phyloP scores from a whole-genome alignment of 495 filamentous ascomycete species.

The Penicillium paxilli region DNA sequence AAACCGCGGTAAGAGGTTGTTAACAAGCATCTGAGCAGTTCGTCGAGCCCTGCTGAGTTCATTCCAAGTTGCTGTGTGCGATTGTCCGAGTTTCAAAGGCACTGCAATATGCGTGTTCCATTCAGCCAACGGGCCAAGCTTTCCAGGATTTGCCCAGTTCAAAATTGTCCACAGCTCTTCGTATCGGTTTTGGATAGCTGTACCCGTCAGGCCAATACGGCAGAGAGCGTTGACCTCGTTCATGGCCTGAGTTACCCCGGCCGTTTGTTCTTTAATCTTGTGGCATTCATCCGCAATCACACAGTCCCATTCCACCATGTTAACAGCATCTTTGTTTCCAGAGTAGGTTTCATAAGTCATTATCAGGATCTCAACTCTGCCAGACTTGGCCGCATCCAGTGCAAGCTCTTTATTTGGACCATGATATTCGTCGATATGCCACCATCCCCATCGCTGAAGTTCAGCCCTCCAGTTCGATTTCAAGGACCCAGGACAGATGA shows the following conservation, averaged over 20 bases:
- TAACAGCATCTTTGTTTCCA: slow-evolving; percentile 70
- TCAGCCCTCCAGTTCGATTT: slow-evolving; percentile 92
- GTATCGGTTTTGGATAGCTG: slow-evolving; percentile 97
- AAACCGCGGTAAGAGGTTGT: slow-evolving; percentile 87
- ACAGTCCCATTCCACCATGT: slow-evolving; percentile 90
- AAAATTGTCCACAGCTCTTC: slow-evolving; percentile 95
- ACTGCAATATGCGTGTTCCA: slow-evolving; percentile 79
- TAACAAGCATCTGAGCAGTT: slow-evolving; percentile 81
- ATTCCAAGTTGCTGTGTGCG: slow-evolving; percentile 84
- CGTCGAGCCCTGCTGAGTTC: slow-evolving; percentile 79
- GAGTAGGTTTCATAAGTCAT: slow-evolving; percentile 92
- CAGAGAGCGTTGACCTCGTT: slow-evolving; percentile 91
- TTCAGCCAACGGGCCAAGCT: slow-evolving; percentile 71
- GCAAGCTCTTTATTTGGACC: slow-evolving; percentile 71
- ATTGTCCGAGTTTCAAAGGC: slow-evolving; percentile 83
- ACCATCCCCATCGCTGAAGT: slow-evolving; percentile 90
- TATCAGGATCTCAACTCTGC: slow-evolving; percentile 82
- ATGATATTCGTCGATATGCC: slow-evolving; percentile 84
- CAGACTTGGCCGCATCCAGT: slow-evolving; percentile 70
- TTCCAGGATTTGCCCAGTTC: slow-evolving; percentile 95
- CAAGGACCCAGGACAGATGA: slow-evolving; percentile 85
- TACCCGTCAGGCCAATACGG: slow-evolving; percentile 90
- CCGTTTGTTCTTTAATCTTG: slow-evolving; percentile 75
- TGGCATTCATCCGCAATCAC: slow-evolving; percentile 98
- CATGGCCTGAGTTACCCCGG: slow-evolving; percentile 83